phyloP scores from a whole-genome alignment of 2,329 filamentous ascomycete genomes.

The Fusarium begoniae region DNA sequence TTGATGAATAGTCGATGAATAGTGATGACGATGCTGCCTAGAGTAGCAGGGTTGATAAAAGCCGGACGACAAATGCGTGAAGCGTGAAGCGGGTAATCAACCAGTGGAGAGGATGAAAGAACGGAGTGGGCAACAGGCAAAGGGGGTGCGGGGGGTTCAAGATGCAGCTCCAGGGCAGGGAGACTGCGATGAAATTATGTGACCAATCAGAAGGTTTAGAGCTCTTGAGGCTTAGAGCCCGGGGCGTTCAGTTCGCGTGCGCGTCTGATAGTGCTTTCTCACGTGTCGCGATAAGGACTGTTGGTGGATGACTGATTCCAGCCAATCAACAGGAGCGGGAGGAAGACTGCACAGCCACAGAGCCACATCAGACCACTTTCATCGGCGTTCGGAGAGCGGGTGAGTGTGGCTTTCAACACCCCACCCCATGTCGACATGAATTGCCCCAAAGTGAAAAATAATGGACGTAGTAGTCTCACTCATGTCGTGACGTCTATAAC shows the following conservation, averaged over 20 bases:
- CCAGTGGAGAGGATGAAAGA: conserved; percentile 37
- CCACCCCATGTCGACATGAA: conserved; percentile 19
- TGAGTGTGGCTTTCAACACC: conserved; percentile 15
- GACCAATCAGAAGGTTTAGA: conserved; percentile 10
- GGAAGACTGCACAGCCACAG: background rate
- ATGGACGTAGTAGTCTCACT: conserved; percentile 28
- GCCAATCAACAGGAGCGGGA: background rate
- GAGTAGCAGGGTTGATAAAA: conserved; percentile 17
- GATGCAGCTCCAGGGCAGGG: conserved; percentile 7
- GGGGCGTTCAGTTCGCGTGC: conserved; percentile 24
- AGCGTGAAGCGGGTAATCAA: conserved; percentile 36
- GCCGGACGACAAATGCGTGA: conserved; percentile 24
- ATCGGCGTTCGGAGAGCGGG: background rate
- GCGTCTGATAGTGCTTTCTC: conserved; percentile 18
- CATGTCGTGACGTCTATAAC: conserved; percentile 24
- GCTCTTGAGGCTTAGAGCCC: conserved; percentile 8
- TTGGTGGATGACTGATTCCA: background rate
- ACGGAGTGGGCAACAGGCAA: conserved; percentile 32
- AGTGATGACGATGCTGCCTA: conserved; percentile 34
- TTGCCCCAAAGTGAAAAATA: conserved; percentile 37
- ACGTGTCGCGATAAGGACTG: conserved; percentile 12
- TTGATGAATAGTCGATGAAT: conserved; percentile 11
- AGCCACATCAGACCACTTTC: conserved; percentile 4
- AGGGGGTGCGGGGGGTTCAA: conserved; percentile 31
- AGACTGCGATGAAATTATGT: background rate